These are phyloP conservation scores for Phytopythium oedochilum DNA, from an alignment of 352 stramenopile genomes.

Conservation along the genomic window DNA sequence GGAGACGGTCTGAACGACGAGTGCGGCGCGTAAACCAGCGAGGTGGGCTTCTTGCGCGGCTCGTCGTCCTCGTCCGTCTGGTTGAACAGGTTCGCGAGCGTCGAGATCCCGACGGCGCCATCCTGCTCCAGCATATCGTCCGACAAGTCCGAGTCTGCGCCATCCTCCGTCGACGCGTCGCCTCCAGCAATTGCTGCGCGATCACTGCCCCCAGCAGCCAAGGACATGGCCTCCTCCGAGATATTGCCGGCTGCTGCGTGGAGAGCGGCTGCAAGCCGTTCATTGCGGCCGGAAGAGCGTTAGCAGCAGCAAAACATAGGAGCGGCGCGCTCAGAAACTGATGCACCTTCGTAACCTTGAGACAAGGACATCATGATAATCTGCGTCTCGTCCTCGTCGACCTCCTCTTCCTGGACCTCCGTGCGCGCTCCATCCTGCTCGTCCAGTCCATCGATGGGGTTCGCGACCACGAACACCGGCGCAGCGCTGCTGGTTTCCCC, in stretches of 20 bases:
- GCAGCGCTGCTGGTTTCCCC: constrained; percentile 6
- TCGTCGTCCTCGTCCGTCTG: constrained; percentile 9
- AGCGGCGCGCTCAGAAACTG: background rate
- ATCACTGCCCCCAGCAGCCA: constrained; percentile 5
- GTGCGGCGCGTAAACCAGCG: constrained; percentile 1
- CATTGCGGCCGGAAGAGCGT: background rate
- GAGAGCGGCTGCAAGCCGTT: constrained; percentile 1
- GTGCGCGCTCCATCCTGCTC: constrained; percentile 1
- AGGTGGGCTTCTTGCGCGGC: background rate
- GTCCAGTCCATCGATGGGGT: constrained; percentile 12
- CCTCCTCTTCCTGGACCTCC: constrained; percentile 24
- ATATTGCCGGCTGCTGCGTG: constrained; percentile 19
- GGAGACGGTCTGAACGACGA: constrained; percentile 25
- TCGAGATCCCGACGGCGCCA: constrained; percentile 35
- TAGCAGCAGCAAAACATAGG: background rate
- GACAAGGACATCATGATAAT: constrained; percentile 68
- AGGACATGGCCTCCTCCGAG: constrained; percentile 41
- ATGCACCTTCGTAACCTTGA: constrained; percentile 39
- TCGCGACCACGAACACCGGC: constrained; percentile 44
- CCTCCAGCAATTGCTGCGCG: background rate
- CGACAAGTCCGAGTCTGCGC: constrained; percentile 56
- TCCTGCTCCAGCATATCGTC: constrained; percentile 74
- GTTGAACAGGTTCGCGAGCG: constrained; percentile 51
- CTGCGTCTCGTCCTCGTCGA: constrained; percentile 81
- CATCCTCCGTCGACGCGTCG: constrained; percentile 12